These are phyloP conservation scores for Trypanosoma theileri DNA, from an alignment of 208 protist genomes.

Conservation along the genomic window DNA sequence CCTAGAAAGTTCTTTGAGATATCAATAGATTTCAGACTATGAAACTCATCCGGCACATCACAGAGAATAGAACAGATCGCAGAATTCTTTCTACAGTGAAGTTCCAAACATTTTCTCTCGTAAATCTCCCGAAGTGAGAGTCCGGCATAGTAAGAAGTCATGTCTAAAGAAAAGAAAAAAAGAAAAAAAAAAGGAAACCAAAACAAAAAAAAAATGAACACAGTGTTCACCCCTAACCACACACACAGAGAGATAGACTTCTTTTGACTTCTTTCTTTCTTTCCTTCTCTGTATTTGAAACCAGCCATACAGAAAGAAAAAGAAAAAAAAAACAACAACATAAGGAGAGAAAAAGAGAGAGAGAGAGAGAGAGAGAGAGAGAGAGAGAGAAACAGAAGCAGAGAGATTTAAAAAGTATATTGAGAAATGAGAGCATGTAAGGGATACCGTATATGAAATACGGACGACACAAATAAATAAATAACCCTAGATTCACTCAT, in stretches of 20 bases:
- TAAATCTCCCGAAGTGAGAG: conserved; percentile 81
- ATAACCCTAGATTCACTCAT: too few species aligned
- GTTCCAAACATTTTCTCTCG: conserved; percentile 61
- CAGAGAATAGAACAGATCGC: conserved; percentile 46
- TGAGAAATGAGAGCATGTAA: too few species aligned
- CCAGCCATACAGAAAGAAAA: too few species aligned
- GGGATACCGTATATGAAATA: too few species aligned
- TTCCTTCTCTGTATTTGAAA: too few species aligned
- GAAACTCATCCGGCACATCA: conserved; percentile 63
- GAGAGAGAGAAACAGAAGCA: too few species aligned
- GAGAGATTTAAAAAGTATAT: too few species aligned
- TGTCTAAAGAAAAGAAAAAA: neutral
- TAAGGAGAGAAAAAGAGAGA: neutral
- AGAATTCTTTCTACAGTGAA: conserved; percentile 69
- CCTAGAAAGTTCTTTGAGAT: conserved; percentile 87
- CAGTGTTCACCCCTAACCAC: too few species aligned
- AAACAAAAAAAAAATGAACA: neutral
- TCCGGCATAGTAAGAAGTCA: conserved; percentile 44
- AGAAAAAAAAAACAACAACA: neutral
- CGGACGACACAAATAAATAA: too few species aligned
- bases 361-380: too few species aligned
- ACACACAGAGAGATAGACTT: too few species aligned
- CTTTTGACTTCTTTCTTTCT: too few species aligned
- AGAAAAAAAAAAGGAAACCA: neutral
- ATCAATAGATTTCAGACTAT: conserved; percentile 56